Evolutionary conservation across 2,329 filamentous ascomycete genomes (phyloP).

Genomic region (Chaetomiaceae sp.): DNA sequence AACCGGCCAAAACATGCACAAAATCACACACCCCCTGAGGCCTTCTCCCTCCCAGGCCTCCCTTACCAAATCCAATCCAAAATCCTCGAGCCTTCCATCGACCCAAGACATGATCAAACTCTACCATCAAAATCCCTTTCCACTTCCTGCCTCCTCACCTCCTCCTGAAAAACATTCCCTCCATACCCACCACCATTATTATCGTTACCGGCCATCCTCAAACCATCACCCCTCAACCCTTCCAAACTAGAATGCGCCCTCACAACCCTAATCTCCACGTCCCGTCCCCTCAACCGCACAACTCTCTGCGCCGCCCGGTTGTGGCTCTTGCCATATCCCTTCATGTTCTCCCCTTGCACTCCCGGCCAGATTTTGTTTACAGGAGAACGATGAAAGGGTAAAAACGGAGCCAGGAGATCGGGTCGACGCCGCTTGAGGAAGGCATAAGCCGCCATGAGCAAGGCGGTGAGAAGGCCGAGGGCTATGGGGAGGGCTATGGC

Average conservation of each 20-base stretch:
- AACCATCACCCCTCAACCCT: conserved; percentile 15
- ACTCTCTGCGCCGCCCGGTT: not conserved
- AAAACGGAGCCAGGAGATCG: not conserved
- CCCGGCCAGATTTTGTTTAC: too few relatives aligned
- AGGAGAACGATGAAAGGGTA: too few relatives aligned
- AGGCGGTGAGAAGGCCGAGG: conserved; percentile 10
- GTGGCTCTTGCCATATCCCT: not conserved
- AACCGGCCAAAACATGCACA: too few relatives aligned
- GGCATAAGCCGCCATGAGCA: conserved; percentile 8
- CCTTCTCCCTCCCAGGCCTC: too few relatives aligned
- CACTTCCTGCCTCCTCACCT: conserved; percentile 15
- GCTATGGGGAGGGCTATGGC: conserved; percentile 15
- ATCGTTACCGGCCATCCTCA: conserved; percentile 1
- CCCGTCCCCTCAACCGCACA: not conserved
- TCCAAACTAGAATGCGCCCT: conserved; percentile 18
- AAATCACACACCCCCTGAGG: too few relatives aligned
- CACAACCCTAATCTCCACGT: conserved; percentile 15
- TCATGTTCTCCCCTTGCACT: too few relatives aligned
- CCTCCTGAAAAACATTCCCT: conserved; percentile 17
- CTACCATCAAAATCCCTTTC: too few relatives aligned
- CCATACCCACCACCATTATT: not conserved
- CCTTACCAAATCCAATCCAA: too few relatives aligned
- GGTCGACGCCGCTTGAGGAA: not conserved
- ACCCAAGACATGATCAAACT: too few relatives aligned
- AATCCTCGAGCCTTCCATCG: too few relatives aligned